These are phyloP conservation scores for Fusarium falciforme DNA, from an alignment of 2,329 filamentous ascomycete genomes.

Conservation along the genomic window DNA sequence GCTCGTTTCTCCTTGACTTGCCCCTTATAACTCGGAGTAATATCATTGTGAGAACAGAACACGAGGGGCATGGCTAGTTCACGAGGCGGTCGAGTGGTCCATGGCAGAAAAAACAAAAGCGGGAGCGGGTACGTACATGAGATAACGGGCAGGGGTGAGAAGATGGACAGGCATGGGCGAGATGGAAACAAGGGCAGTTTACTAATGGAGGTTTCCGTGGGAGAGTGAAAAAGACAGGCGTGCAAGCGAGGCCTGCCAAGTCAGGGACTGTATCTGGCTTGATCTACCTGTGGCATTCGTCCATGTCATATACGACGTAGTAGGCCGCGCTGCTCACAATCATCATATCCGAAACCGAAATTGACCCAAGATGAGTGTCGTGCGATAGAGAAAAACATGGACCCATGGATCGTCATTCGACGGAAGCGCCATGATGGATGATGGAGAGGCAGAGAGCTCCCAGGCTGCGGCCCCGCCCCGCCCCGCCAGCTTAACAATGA, in stretches of 20 bases:
- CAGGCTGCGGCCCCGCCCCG: background rate
- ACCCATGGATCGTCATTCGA: conserved; percentile 39
- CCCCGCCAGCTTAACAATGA: conserved; percentile 1
- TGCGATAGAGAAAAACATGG: conserved; percentile 40
- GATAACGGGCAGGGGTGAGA: conserved; percentile 20
- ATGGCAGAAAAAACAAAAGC: conserved; percentile 10
- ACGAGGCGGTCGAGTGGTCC: background rate
- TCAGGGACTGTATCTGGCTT: background rate
- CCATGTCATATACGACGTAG: background rate
- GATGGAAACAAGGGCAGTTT: conserved; percentile 9
- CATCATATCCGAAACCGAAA: background rate
- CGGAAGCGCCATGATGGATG: conserved; percentile 13
- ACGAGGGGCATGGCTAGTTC: conserved; percentile 6
- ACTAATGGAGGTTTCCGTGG: background rate
- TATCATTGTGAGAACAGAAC: background rate
- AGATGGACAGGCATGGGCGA: conserved; percentile 12
- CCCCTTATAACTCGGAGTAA: background rate
- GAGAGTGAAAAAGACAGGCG: conserved; percentile 11
- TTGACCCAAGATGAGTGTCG: conserved; percentile 34
- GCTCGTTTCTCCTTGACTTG: background rate
- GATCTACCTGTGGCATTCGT: background rate
- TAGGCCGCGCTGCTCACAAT: background rate
- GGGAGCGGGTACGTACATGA: conserved; percentile 33
- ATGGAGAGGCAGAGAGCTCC: background rate
- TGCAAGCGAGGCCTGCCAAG: background rate